Conservation (phyloP, 2,329 filamentous ascomycete genomes). For the Phaeosphaeriaceae sp. region DNA sequence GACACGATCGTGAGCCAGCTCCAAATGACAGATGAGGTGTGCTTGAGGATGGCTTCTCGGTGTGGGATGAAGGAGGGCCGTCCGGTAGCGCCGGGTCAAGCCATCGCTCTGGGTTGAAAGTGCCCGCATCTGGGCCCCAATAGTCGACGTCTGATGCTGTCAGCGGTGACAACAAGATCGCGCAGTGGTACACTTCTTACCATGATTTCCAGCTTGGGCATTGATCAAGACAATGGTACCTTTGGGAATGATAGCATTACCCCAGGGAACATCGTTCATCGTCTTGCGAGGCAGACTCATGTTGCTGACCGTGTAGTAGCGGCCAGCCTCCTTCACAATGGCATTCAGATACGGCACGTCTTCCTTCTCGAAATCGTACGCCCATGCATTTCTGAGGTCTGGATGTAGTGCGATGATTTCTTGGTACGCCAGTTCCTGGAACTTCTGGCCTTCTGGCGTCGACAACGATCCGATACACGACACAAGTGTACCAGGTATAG, state of each 20-base stretch:
- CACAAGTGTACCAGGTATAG: slow-evolving; percentile 62
- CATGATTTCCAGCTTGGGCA: slow-evolving; percentile 62
- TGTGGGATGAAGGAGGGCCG: slow-evolving; percentile 1
- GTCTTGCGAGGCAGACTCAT: slow-evolving; percentile 63
- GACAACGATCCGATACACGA: slow-evolving; percentile 59
- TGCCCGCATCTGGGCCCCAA: slow-evolving; percentile 55
- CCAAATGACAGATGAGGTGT: slow-evolving; percentile 59
- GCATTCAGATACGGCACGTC: slow-evolving; percentile 57
- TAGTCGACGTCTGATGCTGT: slow-evolving; percentile 57
- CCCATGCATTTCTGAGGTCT: slow-evolving; percentile 57
- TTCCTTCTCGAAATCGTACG: slow-evolving; percentile 53
- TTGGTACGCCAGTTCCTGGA: slow-evolving; percentile 60
- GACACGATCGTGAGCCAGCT: slow-evolving; percentile 60
- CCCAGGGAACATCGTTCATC: slow-evolving; percentile 59
- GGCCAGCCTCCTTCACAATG: slow-evolving; percentile 60
- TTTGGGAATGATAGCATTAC: slow-evolving; percentile 59
- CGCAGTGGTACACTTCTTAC: slow-evolving; percentile 47
- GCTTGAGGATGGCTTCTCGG: slow-evolving; percentile 31
- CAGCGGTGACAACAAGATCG: slow-evolving; percentile 51
- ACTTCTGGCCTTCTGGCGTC: slow-evolving; percentile 57
- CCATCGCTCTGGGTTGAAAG: slow-evolving; percentile 60
- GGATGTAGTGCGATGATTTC: slow-evolving; percentile 60
- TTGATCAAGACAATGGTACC: slow-evolving; percentile 64
- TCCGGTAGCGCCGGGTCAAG: slow-evolving; percentile 29
- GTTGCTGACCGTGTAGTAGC: slow-evolving; percentile 62